Evolutionary conservation across 2,329 filamentous ascomycete species (phyloP).

Genomic region (Microdochium paspali): DNA sequence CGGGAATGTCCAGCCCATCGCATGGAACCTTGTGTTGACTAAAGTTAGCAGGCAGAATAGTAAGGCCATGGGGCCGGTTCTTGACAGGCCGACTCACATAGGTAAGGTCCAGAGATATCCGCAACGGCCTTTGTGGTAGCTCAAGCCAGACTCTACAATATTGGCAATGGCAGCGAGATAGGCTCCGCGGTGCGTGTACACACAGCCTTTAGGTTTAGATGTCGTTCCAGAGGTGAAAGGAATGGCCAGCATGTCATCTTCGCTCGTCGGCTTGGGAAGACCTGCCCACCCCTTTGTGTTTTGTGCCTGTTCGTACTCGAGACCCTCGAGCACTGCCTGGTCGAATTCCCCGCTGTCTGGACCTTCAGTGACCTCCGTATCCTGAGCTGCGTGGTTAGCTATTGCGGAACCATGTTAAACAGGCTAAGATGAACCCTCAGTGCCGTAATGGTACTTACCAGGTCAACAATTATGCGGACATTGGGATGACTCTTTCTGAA

Average conservation of each 20-base stretch:
- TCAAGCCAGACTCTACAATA: slow-evolving; percentile 80
- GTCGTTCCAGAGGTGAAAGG: slow-evolving; percentile 95
- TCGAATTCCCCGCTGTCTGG: slow-evolving; percentile 74
- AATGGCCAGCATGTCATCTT: slow-evolving; percentile 76
- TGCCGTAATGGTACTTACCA: slow-evolving; percentile 21
- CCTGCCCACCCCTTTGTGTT: slow-evolving; percentile 68
- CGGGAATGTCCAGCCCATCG: slow-evolving; percentile 76
- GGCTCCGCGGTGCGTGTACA: slow-evolving; percentile 79
- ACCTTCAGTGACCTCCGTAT: slow-evolving; percentile 70
- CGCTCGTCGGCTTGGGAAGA: slow-evolving; percentile 60
- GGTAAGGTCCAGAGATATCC: slow-evolving; percentile 88
- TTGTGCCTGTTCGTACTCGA: slow-evolving; percentile 58
- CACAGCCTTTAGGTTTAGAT: slow-evolving; percentile 82
- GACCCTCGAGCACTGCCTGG: slow-evolving; percentile 70
- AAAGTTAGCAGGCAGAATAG: neutral
- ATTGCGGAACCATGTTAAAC: neutral
- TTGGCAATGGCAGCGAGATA: slow-evolving; percentile 83
- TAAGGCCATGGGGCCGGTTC: too few relatives aligned
- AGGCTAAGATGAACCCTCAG: neutral
- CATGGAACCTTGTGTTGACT: slow-evolving; percentile 42
- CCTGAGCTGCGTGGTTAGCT: slow-evolving; percentile 31
- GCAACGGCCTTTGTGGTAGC: slow-evolving; percentile 57
- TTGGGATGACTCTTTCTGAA: slow-evolving; percentile 53
- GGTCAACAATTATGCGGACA: slow-evolving; percentile 68
- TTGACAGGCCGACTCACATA: slow-evolving; percentile 55